phyloP scores from a whole-genome alignment of 2,329 filamentous ascomycete species.

The Zarea fungicola region DNA sequence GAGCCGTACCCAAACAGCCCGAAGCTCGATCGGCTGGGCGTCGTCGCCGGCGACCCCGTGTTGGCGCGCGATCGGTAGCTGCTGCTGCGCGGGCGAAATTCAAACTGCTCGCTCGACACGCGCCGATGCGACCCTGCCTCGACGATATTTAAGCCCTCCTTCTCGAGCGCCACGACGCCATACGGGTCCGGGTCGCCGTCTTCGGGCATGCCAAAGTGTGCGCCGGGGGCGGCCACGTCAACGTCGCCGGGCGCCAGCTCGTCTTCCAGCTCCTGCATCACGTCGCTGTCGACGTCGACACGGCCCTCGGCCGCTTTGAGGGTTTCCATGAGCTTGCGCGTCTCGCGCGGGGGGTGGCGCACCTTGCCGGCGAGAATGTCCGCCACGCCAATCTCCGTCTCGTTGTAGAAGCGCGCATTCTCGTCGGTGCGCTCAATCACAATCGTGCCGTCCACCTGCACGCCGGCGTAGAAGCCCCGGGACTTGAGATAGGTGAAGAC shows the following conservation, averaged over 20 bases:
- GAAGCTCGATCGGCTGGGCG: background rate
- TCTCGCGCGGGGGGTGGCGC: conserved; percentile 24
- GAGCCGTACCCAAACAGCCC: background rate
- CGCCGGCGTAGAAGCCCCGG: conserved; percentile 79
- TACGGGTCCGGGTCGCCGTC: conserved; percentile 33
- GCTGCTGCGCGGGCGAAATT: conserved; percentile 28
- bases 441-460: conserved; percentile 82
- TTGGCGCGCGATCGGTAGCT: conserved; percentile 8
- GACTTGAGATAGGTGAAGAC: conserved; percentile 77
- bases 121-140: conserved; percentile 31
- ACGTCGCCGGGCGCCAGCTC: conserved; percentile 33
- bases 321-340: conserved; percentile 29
- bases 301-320: conserved; percentile 30
- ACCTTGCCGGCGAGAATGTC: conserved; percentile 45
- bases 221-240: conserved; percentile 24
- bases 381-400: conserved; percentile 40
- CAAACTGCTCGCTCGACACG: conserved; percentile 30
- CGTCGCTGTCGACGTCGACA: conserved; percentile 25
- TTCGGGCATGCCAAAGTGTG: conserved; percentile 33
- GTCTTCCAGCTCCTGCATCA: conserved; percentile 30
- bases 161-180: conserved; percentile 31
- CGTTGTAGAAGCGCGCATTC: conserved; percentile 79
- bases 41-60: background rate
- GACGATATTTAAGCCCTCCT: conserved; percentile 30
- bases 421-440: conserved; percentile 83